phyloP scores from a whole-genome alignment of 1,139 yeast genomes.

The Yamadazyma blattariae region DNA sequence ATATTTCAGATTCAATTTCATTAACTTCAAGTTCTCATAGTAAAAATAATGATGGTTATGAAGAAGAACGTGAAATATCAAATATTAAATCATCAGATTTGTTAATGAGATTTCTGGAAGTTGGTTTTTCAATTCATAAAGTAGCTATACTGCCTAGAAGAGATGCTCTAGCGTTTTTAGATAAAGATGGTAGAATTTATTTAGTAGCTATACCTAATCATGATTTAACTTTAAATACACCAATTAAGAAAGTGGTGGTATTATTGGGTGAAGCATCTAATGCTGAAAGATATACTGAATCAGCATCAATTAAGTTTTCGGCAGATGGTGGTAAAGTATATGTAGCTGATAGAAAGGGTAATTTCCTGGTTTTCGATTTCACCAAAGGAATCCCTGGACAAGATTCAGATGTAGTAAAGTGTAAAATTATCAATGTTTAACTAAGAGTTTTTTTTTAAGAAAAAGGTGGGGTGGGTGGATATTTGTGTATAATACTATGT shows the following conservation, averaged over 20 bases:
- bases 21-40: constrained; percentile 20
- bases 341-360: constrained; percentile 77
- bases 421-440: constrained; percentile 50
- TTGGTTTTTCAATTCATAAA: constrained; percentile 76
- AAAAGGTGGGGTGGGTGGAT: too few relatives aligned
- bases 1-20: constrained; percentile 16
- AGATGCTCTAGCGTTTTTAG: constrained; percentile 78
- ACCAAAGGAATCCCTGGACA: constrained; percentile 79
- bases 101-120: constrained; percentile 59
- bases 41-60: constrained; percentile 13
- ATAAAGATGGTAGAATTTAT: constrained; percentile 72
- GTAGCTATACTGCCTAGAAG: constrained; percentile 81
- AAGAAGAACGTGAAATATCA: constrained; percentile 18
- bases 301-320: constrained; percentile 75
- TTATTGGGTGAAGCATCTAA: constrained; percentile 75
- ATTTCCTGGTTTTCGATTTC: constrained; percentile 76
- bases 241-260: constrained; percentile 53
- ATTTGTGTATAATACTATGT: too few relatives aligned
- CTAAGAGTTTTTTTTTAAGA: too few relatives aligned
- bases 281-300: constrained; percentile 64
- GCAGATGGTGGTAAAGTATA: constrained; percentile 78
- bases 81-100: constrained; percentile 32
- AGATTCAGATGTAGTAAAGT: constrained; percentile 74
- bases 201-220: constrained; percentile 64
- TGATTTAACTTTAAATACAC: constrained; percentile 30